Percentiles rank a stretch among this genome's conserved stretches.
These are phyloP conservation scores for Stephania japonica DNA, from an alignment of 164 flowering plant genomes.

Conservation along the genomic window DNA sequence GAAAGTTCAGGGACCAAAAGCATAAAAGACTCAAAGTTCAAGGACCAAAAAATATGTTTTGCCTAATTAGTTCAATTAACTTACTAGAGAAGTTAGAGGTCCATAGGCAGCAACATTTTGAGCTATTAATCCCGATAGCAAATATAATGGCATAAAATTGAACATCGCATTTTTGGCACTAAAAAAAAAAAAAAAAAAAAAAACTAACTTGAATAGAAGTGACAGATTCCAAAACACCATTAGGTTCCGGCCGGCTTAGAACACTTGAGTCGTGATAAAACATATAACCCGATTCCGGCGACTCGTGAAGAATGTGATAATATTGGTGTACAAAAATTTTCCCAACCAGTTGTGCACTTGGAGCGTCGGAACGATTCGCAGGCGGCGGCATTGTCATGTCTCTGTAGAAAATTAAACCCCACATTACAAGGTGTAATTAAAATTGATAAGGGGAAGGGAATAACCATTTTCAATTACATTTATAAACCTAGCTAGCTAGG, in stretches of 20 bases:
- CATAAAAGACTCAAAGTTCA: no score
- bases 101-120: neutral
- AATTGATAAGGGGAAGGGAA: no score
- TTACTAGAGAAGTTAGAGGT: neutral
- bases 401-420: constrained; percentile 10
- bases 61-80: neutral
- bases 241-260: constrained; percentile 55
- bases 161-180: no score
- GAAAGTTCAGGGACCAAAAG: no score
- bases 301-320: constrained; percentile 61
- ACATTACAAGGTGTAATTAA: no score
- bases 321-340: constrained; percentile 84
- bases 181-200: no score
- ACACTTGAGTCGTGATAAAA: constrained; percentile 71
- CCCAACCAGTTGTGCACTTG: constrained; percentile 62
- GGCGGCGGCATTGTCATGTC: constrained; percentile 45
- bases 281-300: constrained; percentile 58
- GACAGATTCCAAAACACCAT: constrained; percentile 57
- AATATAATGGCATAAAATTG: neutral
- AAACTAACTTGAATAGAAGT: constrained; percentile 58
- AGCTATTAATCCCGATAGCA: neutral
- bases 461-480: no score
- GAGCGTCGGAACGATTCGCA: constrained; percentile 25
- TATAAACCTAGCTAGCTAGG: no score
- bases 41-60: no score